phyloP scores from a whole-genome alignment of 176 grass and related monocot species.

The Canna indica region DNA sequence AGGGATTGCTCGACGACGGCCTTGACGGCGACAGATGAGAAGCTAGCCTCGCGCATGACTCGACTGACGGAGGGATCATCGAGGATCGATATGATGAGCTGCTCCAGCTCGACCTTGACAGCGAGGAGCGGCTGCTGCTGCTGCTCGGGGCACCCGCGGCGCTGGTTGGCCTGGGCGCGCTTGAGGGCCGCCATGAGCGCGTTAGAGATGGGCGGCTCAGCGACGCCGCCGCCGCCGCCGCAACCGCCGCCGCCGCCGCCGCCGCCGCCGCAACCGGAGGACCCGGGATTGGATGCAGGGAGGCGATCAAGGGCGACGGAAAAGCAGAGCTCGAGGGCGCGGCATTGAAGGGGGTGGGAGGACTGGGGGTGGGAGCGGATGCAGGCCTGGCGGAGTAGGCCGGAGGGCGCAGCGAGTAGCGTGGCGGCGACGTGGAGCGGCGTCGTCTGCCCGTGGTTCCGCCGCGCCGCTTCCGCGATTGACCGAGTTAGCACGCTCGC shows the following conservation, averaged over 20 bases:
- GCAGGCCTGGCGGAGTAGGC: conserved; percentile 24
- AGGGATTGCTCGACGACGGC: conserved; percentile 19
- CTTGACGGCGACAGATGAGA: conserved; percentile 24
- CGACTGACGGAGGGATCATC: conserved; percentile 26
- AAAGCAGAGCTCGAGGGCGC: conserved; percentile 27
- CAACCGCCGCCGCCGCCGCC: background rate
- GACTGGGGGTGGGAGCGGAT: conserved; percentile 18
- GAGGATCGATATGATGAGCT: conserved; percentile 22
- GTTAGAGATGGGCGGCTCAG: conserved; percentile 15
- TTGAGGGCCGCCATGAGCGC: conserved; percentile 26
- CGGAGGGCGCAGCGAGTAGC: conserved; percentile 8
- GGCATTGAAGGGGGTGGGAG: conserved; percentile 25
- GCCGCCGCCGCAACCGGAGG: background rate
- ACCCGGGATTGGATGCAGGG: background rate
- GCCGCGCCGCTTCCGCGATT: conserved; percentile 18
- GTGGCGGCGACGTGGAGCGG: conserved; percentile 24
- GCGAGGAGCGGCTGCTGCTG: conserved; percentile 24
- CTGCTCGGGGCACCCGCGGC: conserved; percentile 20
- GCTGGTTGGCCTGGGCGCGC: conserved; percentile 24
- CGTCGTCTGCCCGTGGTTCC: conserved; percentile 23
- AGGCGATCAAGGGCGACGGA: conserved; percentile 25
- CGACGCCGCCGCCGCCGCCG: background rate
- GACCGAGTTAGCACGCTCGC: conserved; percentile 16
- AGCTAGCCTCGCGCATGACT: conserved; percentile 26
- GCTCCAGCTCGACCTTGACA: conserved; percentile 22